phyloP scores from a whole-genome alignment of 2,329 filamentous ascomycete species.

The Trichoderma atroviride region DNA sequence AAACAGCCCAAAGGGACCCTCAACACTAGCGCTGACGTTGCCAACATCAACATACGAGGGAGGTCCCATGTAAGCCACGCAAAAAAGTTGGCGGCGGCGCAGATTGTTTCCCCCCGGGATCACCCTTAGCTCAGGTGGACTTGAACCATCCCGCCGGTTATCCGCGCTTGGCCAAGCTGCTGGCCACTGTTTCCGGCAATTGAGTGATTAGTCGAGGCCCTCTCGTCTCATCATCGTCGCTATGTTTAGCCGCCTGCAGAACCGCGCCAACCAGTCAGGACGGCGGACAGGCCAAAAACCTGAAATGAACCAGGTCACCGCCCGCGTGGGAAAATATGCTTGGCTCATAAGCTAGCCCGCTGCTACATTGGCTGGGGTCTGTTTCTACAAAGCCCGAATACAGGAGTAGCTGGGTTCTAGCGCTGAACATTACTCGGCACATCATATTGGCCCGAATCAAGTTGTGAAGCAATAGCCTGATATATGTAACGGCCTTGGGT shows the following conservation, averaged over 20 bases:
- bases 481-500: not conserved
- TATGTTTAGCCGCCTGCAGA: constrained; percentile 12
- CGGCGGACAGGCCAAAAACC: not conserved
- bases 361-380: not conserved
- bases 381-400: not conserved
- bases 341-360: not conserved
- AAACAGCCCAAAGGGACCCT: not conserved
- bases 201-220: constrained; percentile 11
- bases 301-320: constrained; percentile 6
- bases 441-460: not conserved
- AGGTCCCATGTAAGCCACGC: not conserved
- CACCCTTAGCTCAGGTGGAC: not conserved
- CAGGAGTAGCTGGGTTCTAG: not conserved
- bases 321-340: not conserved
- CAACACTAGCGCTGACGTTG: constrained; percentile 17
- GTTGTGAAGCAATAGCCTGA: not conserved
- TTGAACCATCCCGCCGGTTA: constrained; percentile 13
- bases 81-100: not conserved
- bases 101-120: constrained; percentile 5
- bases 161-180: constrained; percentile 1
- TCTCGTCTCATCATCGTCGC: not conserved
- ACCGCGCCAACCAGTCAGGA: constrained; percentile 4
- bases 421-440: not conserved
- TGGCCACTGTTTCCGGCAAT: constrained; percentile 5
- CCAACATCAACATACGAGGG: constrained; percentile 14